These are phyloP conservation scores for Crithidia sp. DNA, from an alignment of 208 protist genomes.

Conservation along the genomic window DNA sequence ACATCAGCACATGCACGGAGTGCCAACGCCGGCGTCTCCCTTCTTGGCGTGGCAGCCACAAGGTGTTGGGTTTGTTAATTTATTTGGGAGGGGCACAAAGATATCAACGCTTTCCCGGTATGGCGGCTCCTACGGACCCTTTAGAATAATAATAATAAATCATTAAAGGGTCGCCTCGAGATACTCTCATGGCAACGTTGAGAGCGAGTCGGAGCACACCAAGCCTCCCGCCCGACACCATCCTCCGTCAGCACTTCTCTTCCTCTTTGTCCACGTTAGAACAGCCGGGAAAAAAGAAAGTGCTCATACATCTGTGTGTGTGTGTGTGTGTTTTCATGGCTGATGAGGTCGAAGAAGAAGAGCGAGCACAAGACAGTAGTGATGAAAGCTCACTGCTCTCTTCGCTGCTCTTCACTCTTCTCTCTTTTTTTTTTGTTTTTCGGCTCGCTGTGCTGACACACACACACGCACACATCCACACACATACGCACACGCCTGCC, in stretches of 20 bases:
- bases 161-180: background rate
- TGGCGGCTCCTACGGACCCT: background rate
- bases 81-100: constrained; percentile 11
- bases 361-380: too few relatives aligned
- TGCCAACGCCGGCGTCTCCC: background rate
- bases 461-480: too few relatives aligned
- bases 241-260: background rate
- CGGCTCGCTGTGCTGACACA: too few relatives aligned
- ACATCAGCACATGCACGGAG: background rate
- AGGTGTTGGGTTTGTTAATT: background rate
- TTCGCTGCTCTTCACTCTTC: too few relatives aligned
- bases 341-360: too few relatives aligned
- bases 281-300: too few relatives aligned
- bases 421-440: too few relatives aligned
- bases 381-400: too few relatives aligned
- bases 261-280: background rate
- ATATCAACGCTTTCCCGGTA: constrained; percentile 21
- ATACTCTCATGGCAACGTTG: constrained; percentile 11
- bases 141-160: background rate
- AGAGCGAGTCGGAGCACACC: constrained; percentile 5
- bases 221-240: background rate
- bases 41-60: background rate
- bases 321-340: too few relatives aligned
- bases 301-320: too few relatives aligned
- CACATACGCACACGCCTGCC: background rate